phyloP scores from a whole-genome alignment of 1,284 basidiomycete species.

The Chalciporus sp. region DNA sequence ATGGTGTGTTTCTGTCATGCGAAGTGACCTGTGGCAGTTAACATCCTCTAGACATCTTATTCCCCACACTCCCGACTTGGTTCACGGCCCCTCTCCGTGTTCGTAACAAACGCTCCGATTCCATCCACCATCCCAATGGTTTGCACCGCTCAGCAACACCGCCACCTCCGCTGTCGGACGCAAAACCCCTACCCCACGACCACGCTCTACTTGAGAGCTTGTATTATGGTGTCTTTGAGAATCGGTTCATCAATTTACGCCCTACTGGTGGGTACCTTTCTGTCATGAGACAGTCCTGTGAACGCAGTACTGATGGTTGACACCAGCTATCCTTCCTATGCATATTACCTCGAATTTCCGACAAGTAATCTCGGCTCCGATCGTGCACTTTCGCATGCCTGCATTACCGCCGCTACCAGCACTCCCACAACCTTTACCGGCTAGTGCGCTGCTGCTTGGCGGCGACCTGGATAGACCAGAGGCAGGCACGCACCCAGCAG shows the following conservation, averaged over 20 bases:
- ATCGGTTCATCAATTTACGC: conserved; percentile 66
- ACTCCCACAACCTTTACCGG: conserved; percentile 50
- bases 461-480: conserved; percentile 29
- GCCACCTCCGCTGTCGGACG: conserved; percentile 34
- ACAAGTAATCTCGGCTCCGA: conserved; percentile 61
- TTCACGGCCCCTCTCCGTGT: conserved; percentile 63
- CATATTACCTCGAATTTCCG: conserved; percentile 74
- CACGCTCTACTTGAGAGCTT: conserved; percentile 68
- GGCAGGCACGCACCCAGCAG: conserved; percentile 10
- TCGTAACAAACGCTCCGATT: conserved; percentile 45
- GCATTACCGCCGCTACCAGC: conserved; percentile 65
- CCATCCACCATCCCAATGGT: conserved; percentile 51
- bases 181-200: conserved; percentile 46
- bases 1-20: conserved; percentile 48
- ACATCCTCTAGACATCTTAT: conserved; percentile 52
- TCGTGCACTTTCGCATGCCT: conserved; percentile 69
- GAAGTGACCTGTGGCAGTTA: background rate
- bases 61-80: conserved; percentile 65
- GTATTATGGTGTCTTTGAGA: conserved; percentile 61
- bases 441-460: conserved; percentile 24
- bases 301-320: conserved; percentile 7
- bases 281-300: background rate
- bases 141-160: conserved; percentile 38
- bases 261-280: conserved; percentile 46
- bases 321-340: conserved; percentile 62